Conservation (phyloP, 179 eudicot genomes). For the Sideroxylon spinosum region DNA sequence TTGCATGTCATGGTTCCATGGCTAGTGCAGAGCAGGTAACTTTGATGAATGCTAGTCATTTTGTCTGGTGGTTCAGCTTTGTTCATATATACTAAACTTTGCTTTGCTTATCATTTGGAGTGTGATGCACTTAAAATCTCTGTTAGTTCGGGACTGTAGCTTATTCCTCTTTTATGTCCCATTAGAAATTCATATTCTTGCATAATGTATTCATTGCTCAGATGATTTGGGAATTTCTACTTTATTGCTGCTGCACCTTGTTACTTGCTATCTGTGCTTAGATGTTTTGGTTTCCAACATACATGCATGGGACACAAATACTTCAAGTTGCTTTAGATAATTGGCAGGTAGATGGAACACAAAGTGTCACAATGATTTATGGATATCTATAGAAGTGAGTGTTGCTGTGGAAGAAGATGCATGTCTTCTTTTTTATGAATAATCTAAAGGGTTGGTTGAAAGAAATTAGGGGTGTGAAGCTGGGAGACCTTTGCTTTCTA, state of each 20-base stretch:
- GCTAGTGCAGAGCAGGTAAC: slow-evolving; percentile 87
- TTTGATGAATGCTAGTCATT: not conserved
- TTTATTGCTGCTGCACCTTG: not conserved
- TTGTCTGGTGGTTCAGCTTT: not conserved
- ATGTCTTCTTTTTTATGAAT: too few species aligned
- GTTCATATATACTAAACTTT: not conserved
- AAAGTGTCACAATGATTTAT: too few species aligned
- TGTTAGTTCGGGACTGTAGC: not conserved
- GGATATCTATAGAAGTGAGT: too few species aligned
- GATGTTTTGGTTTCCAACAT: not conserved
- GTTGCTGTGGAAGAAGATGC: too few species aligned
- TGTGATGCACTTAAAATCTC: not conserved
- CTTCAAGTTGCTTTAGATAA: not conserved
- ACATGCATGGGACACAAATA: not conserved
- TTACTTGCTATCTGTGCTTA: not conserved
- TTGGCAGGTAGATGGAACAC: too few species aligned
- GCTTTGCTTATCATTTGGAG: not conserved
- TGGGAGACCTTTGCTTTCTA: too few species aligned
- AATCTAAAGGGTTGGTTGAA: too few species aligned
- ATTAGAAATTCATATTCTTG: not conserved
- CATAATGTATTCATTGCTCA: not conserved
- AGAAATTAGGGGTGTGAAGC: too few species aligned
- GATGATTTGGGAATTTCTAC: not conserved
- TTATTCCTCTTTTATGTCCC: not conserved
- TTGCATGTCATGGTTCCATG: slow-evolving; percentile 97